Evolutionary conservation across 495 filamentous ascomycete species (phyloP).

Genomic region (Xylaria acuta): DNA sequence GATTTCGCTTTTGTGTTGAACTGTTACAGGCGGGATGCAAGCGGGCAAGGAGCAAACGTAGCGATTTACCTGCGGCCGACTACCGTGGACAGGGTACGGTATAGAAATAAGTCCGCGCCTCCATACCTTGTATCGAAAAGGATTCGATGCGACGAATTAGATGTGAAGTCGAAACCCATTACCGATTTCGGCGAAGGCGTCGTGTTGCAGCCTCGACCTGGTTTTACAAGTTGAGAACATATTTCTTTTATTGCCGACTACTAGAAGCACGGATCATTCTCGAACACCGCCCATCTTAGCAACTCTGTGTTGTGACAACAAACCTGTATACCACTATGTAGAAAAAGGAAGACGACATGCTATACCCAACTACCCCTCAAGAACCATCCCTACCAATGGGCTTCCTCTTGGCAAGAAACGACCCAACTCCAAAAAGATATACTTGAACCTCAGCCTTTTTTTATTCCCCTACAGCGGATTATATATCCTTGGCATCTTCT

Average conservation of each 20-base stretch:
- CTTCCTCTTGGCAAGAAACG: no score
- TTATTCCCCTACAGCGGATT: no score
- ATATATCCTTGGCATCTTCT: no score
- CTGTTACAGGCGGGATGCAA: conserved; percentile 2
- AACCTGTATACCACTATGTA: no score
- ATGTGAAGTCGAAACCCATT: background rate
- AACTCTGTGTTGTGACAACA: background rate
- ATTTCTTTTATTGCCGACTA: background rate
- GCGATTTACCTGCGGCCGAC: conserved; percentile 10
- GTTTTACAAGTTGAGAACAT: background rate
- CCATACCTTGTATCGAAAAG: background rate
- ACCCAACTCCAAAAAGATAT: no score
- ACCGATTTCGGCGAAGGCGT: conserved; percentile 3
- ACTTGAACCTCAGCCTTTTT: no score
- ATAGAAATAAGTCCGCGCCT: background rate
- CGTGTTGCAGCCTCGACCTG: conserved; percentile 9
- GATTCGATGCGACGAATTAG: conserved; percentile 8
- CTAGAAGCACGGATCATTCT: background rate
- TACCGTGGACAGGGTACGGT: background rate
- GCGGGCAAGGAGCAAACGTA: background rate
- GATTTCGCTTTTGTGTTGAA: conserved; percentile 8
- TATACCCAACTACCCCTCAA: no score
- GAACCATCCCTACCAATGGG: no score
- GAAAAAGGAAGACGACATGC: no score
- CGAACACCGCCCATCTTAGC: background rate